A percentile compares a stretch with the other conserved stretches of the same genome.
These are phyloP conservation scores for Amphibolis antarctica DNA, from an alignment of 106 monocot genomes.

Conservation along the genomic window DNA sequence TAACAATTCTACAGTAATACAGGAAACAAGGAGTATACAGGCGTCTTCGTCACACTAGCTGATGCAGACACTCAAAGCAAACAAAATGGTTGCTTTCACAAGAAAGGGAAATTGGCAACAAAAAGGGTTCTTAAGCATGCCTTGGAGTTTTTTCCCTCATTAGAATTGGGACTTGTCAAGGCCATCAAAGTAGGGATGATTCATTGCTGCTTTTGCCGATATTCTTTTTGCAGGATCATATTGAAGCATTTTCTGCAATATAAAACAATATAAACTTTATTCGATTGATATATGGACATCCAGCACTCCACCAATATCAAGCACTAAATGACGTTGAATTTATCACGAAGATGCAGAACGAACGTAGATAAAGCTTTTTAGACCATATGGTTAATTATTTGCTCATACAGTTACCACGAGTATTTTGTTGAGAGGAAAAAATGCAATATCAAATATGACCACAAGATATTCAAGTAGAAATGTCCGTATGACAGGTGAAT, in stretches of 20 bases:
- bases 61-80: too few relatives aligned
- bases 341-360: neutral
- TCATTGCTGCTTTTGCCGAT: slow-evolving; percentile 71
- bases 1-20: too few relatives aligned
- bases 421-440: too few relatives aligned
- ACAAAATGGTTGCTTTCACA: too few relatives aligned
- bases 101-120: too few relatives aligned
- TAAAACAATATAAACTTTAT: slow-evolving; percentile 1
- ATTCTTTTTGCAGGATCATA: slow-evolving; percentile 67
- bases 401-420: neutral
- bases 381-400: too few relatives aligned
- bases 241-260: slow-evolving; percentile 82
- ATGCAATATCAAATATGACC: too few relatives aligned
- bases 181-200: slow-evolving; percentile 73
- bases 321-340: neutral
- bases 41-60: too few relatives aligned
- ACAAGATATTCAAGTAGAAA: too few relatives aligned
- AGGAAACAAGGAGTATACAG: too few relatives aligned
- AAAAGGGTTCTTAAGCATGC: neutral
- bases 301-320: neutral
- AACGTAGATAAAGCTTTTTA: too few relatives aligned
- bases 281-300: neutral
- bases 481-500: too few relatives aligned
- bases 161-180: slow-evolving; percentile 95
- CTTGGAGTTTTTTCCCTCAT: slow-evolving; percentile 3